Base-by-base conservation (phyloP, 1,284 basidiomycete species). In the Irpex sp. region DNA sequence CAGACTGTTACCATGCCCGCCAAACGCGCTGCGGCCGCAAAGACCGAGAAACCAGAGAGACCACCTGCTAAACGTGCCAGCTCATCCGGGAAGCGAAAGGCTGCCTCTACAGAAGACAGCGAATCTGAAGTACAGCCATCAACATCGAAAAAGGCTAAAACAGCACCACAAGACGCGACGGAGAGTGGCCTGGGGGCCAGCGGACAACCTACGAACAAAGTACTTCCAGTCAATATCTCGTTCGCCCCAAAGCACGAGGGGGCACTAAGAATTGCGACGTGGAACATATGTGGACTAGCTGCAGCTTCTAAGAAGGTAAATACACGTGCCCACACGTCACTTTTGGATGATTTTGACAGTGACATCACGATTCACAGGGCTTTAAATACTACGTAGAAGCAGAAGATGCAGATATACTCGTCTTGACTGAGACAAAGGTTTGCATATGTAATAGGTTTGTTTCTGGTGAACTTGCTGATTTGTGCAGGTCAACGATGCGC, bases 361-460 rank as follows among this genome's bases (percentile, higher is more conserved):
- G 15, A 53, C 51, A 17, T 58, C 4, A 21, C 39, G 21, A 49
- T 33, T 3, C 36, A 5, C 67, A 93, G 90, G 92, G 93, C 0
- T 93, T 94, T 76, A 87, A 85, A 68, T 74, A 79, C 67, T 95
- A 95, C 69, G 78, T 94, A 31, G 87, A 91, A 68, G 92, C 92
- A 1, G 92, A 95, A 69, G 86, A 94, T 70, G 85, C 92, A 0
- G 92, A 95, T 71, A 79, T 95, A 21, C 77, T 94, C 36, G 82
- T 94, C 9, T 75, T 94, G 57, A 92, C 89, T 0, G 92, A 95
- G 76, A 94, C 92, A 15, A 95, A 94, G 80, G 90, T 85, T 60
- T 56, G 36, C 13, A 53, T 5, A 36, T 39, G 2, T 13, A 31
- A n/a, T 17, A 11, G 17, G 8, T 43, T 8, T 46, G 17, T 37